These are phyloP conservation scores for Aspergillus conjunctus DNA, from an alignment of 495 filamentous ascomycete genomes.

Conservation along the genomic window DNA sequence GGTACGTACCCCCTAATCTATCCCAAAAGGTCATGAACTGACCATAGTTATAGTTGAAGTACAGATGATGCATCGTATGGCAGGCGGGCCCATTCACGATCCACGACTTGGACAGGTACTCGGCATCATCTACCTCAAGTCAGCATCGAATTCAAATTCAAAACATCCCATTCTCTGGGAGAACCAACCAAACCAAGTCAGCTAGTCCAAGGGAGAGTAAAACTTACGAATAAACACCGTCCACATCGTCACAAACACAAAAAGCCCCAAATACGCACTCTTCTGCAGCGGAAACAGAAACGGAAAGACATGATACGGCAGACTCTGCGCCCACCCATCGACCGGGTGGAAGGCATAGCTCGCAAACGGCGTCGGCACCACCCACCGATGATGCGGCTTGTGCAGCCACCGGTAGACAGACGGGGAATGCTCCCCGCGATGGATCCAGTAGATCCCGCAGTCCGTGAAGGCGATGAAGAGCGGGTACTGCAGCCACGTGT, in stretches of 20 bases:
- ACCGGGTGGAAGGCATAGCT: slow-evolving; percentile 92
- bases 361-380: slow-evolving; percentile 92
- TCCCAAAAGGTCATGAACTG: slow-evolving; percentile 96
- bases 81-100: slow-evolving; percentile 93
- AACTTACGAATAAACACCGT: slow-evolving; percentile 79
- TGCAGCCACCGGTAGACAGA: slow-evolving; percentile 81
- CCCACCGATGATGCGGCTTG: slow-evolving; percentile 98
- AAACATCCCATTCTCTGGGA: too few species aligned
- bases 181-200: too few species aligned
- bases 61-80: slow-evolving; percentile 91
- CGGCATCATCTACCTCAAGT: slow-evolving; percentile 71
- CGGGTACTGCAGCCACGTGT: slow-evolving; percentile 82
- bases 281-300: slow-evolving; percentile 92
- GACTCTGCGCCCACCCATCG: slow-evolving; percentile 84
- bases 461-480: slow-evolving; percentile 92
- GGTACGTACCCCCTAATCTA: slow-evolving; percentile 80
- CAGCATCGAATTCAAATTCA: too few species aligned
- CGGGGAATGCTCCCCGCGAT: slow-evolving; percentile 81
- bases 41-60: slow-evolving; percentile 98
- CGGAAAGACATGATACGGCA: slow-evolving; percentile 94
- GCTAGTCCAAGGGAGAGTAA: too few species aligned
- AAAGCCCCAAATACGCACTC: slow-evolving; percentile 77
- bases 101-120: slow-evolving; percentile 78
- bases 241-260: slow-evolving; percentile 92
- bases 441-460: slow-evolving; percentile 88